Evolutionary conservation across 1,284 basidiomycete species (phyloP), one percentile per base, ranked within the genome.

Genomic region (Ustilago curta): DNA sequence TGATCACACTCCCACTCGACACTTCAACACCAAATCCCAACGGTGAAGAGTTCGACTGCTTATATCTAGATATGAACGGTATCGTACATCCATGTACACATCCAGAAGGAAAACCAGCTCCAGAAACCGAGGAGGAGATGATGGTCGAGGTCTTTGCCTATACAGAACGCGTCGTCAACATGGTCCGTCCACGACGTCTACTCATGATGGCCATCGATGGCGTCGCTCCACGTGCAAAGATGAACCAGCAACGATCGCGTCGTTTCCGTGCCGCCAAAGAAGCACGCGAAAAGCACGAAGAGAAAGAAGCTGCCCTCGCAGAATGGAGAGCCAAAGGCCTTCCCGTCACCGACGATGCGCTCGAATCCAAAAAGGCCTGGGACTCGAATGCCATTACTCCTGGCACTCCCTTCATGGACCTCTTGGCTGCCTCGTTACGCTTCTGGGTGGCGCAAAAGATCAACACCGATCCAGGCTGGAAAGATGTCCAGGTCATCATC

Each of bases 161-260:
- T 87, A 99, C 97, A 0, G 95, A 98, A 84, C 90, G 97, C 50
- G 93, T 99, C 27, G 94, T 99, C 49, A 94, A 95, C 85, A 98
- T 99, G 96, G 87, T 97, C 53, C 89, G 96, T 61, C 97, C 97
- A 0, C 90, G 97, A 59, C 97, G 94, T 85, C 87, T 99, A 18
- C 88, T 99, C 50, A 94, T 98, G 88, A 97, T 99, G 93, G 96
- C 96, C 55, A 97, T 99, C 79, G 95, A 99, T 84, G 97, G 96
- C 67, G 97, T 99, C 39, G 96, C 96, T 11, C 96, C 96, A 23
- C 91, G 96, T 78, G 96, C 96, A 35, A 99, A 99, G 87, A 99
- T 99, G 96, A 98, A 98, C 85, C 97, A 98, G 84, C 95, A 98
- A 85, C 92, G 96, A 16, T 95, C 94, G 21, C 90, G 97, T 81